Evolutionary conservation across 2,329 filamentous ascomycete genomes (phyloP), one percentile per base, ranked within the genome.

Genomic region (Lanzia echinophila): DNA sequence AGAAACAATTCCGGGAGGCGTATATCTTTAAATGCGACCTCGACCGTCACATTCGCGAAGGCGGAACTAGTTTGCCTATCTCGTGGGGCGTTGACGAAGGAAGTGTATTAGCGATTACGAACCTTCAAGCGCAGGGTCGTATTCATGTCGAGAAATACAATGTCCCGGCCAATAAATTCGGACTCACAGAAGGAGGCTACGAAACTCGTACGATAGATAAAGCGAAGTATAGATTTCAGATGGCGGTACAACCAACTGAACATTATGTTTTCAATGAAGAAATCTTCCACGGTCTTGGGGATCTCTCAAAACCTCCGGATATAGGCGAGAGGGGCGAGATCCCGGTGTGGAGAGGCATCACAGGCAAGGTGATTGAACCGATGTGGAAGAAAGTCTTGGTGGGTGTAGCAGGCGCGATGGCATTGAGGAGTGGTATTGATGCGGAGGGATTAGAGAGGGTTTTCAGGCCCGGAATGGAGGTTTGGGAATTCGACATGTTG

Each of bases 321-420:
- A 78, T 78, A 0, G 65, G 63, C 0, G 45, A 47, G 6, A 38
- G 45, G 4, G 73, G 74, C 11, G 77, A 80, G 41, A 72, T 88
- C 3, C 87, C 87, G 0, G 77, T 88, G 50, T 91, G 87, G 87
- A 79, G 82, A 50, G 84, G 86, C 66, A 82, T 90, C 56, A 81
- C 86, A 56, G 83, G 80, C 7, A 71, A 77, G 6, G 62, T 79
- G 0, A 77, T 88, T 56, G 67, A 67, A n/a, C 69, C 72, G 0
- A 76, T 83, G 52, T 90, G 87, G 85, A 76, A 79, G 51, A 78
- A 82, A 58, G 75, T 86, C 11, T 67, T 89, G 4, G 77, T 79
- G 4, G 78, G 82, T 5, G 75, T 88, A 2, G 72, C 83, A 33
- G 82, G 87, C 57, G 72, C 79, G 31, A 69, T 87, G 33, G 81